Conservation (phyloP, 2,329 filamentous ascomycete genomes). For the Colletotrichum sp. region DNA sequence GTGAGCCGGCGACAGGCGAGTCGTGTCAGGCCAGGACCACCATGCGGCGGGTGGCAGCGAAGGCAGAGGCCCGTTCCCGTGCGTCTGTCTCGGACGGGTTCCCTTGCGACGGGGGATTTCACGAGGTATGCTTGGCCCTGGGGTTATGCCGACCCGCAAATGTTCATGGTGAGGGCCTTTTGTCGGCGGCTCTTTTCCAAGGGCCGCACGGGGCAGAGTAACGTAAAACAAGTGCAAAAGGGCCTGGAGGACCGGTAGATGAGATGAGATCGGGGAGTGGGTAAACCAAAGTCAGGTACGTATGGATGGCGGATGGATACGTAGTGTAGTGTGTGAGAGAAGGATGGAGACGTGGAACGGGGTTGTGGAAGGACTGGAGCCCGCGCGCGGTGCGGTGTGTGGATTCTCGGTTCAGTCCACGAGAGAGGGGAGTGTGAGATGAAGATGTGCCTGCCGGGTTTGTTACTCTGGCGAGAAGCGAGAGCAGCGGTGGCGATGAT, state of each 20-base stretch:
- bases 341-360: background rate
- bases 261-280: constrained; percentile 19
- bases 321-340: background rate
- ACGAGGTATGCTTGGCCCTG: constrained; percentile 20
- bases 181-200: constrained; percentile 21
- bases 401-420: background rate
- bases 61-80: constrained; percentile 20
- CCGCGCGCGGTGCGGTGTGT: background rate
- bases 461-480: background rate
- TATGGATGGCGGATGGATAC: background rate
- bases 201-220: constrained; percentile 20
- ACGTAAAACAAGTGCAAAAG: constrained; percentile 20
- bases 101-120: constrained; percentile 14
- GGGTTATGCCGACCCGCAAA: constrained; percentile 21
- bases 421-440: background rate
- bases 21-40: constrained; percentile 20
- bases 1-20: constrained; percentile 15
- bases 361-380: background rate
- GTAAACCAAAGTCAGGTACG: constrained; percentile 4
- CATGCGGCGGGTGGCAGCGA: constrained; percentile 17
- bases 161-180: constrained; percentile 21
- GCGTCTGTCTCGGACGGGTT: constrained; percentile 20
- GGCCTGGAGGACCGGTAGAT: constrained; percentile 18
- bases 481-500: constrained; percentile 5
- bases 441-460: background rate